Evolutionary conservation across 257 asterid genomes (phyloP), one percentile per base, ranked within the genome.

Genomic region (Eustoma russellianum): DNA sequence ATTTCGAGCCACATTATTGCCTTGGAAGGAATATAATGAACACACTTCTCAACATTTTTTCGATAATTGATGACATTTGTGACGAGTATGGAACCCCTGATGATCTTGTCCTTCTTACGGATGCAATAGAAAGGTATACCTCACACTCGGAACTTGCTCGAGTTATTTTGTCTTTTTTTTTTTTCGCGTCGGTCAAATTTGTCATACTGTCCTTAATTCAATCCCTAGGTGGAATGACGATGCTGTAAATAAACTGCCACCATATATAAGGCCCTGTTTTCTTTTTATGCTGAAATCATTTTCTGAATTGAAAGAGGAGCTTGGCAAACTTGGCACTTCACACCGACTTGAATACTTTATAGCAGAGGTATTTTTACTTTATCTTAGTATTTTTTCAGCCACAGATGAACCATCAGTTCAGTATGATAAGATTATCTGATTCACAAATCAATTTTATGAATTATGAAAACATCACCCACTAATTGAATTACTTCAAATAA

Each of bases 341-440:
- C 14, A 41, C 16, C 13, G 15, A 0, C 50, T 55, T 9, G 5
- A 45, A 0, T 62, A 62, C 17, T 56, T 68, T 14, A 69, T 17
- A 63, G 17, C 19, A n/a, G 65, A 53, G 57, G 73, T 67, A 57
- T n/a, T n/a, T 15, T 67, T 71, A 64, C n/a, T n/a, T n/a, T n/a
- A n/a, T n/a, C n/a, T n/a, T n/a, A n/a, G n/a, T n/a, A n/a, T n/a
- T n/a, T n/a, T n/a, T n/a, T n/a, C n/a, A n/a, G n/a, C n/a, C n/a
- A n/a, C n/a, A n/a, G n/a, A n/a, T n/a, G n/a, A n/a, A n/a, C n/a
- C n/a, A n/a, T n/a, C n/a, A n/a, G n/a, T n/a, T n/a, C n/a, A n/a
- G n/a, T n/a, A n/a, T n/a, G n/a, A n/a, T n/a, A n/a, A n/a, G n/a
- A n/a, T n/a, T n/a, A n/a, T n/a, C n/a, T n/a, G n/a, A n/a, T n/a